A percentile compares a stretch with the other conserved stretches of the same genome.
These are phyloP conservation scores for Stachybotrys elegans DNA, from an alignment of 2,329 filamentous ascomycete species.

Conservation along the genomic window DNA sequence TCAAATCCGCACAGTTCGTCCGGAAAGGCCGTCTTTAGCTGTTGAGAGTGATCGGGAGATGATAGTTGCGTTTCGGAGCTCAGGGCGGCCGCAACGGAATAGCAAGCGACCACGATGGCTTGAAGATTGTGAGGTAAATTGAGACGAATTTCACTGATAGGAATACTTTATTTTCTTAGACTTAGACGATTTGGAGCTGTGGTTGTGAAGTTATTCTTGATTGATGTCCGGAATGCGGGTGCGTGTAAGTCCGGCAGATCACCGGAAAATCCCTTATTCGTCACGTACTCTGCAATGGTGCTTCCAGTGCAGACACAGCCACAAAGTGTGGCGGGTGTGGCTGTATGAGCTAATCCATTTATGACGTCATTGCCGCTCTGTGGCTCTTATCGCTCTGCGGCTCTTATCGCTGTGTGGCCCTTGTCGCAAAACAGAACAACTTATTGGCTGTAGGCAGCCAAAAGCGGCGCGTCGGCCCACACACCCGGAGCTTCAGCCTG, in stretches of 20 bases:
- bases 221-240: slow-evolving; percentile 1
- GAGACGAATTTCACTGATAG: slow-evolving; percentile 1
- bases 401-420: too few relatives aligned
- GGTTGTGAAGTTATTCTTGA: slow-evolving; percentile 1
- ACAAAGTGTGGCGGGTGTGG: not conserved
- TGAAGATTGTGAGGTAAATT: slow-evolving; percentile 1
- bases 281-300: too few relatives aligned
- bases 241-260: not conserved
- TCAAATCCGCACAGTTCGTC: slow-evolving; percentile 1
- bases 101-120: slow-evolving; percentile 1
- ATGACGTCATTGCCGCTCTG: too few relatives aligned
- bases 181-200: slow-evolving; percentile 1
- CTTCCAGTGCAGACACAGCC: not conserved
- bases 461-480: too few relatives aligned
- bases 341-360: not conserved
- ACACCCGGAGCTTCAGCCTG: too few relatives aligned
- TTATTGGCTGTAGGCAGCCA: too few relatives aligned
- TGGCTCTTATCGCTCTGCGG: too few relatives aligned
- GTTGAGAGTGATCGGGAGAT: slow-evolving; percentile 1
- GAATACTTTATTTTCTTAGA: slow-evolving; percentile 1
- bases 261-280: slow-evolving; percentile 1
- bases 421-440: too few relatives aligned
- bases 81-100: slow-evolving; percentile 1
- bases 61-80: not conserved
- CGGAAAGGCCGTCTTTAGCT: slow-evolving; percentile 1